These are phyloP conservation scores for Monosporozyma unispora DNA, from an alignment of 805 yeast species.

Conservation along the genomic window DNA sequence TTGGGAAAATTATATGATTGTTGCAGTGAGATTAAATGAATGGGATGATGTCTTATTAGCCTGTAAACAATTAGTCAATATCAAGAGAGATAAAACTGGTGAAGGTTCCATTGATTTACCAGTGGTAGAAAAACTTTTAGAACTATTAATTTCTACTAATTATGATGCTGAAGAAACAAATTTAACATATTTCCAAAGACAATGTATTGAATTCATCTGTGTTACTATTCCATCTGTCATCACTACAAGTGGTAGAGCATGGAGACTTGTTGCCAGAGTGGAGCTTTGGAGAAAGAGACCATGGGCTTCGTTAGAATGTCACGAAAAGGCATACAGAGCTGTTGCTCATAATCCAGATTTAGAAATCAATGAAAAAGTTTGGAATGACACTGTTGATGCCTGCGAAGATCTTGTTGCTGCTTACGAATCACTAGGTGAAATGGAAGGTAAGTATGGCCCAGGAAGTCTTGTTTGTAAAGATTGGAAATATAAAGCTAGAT, in stretches of 20 bases:
- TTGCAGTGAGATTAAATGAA: conserved; percentile 71
- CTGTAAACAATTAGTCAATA: conserved; percentile 48
- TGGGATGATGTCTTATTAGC: conserved; percentile 87
- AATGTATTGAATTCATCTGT: conserved; percentile 66
- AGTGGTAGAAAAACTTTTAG: conserved; percentile 64
- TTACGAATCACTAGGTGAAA: conserved; percentile 78
- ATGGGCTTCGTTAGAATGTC: conserved; percentile 78
- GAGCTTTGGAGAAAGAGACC: conserved; percentile 82
- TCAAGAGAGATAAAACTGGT: conserved; percentile 47
- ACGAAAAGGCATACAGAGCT: conserved; percentile 81
- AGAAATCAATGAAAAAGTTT: conserved; percentile 47
- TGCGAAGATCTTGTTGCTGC: conserved; percentile 77
- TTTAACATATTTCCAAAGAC: conserved; percentile 52
- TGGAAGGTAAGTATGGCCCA: conserved; percentile 69
- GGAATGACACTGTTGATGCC: conserved; percentile 74
- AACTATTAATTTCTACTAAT: conserved; percentile 46
- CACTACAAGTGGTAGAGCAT: conserved; percentile 50
- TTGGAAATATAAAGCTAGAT: conserved; percentile 79
- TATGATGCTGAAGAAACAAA: conserved; percentile 36
- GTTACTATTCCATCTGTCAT: conserved; percentile 58
- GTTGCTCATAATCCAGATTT: conserved; percentile 55
- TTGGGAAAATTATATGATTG: conserved; percentile 78
- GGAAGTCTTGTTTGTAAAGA: conserved; percentile 83
- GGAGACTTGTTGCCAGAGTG: conserved; percentile 80
- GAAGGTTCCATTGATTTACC: conserved; percentile 67